These are phyloP conservation scores for Perilla frutescens DNA, from an alignment of 257 asterid species.

Conservation along the genomic window DNA sequence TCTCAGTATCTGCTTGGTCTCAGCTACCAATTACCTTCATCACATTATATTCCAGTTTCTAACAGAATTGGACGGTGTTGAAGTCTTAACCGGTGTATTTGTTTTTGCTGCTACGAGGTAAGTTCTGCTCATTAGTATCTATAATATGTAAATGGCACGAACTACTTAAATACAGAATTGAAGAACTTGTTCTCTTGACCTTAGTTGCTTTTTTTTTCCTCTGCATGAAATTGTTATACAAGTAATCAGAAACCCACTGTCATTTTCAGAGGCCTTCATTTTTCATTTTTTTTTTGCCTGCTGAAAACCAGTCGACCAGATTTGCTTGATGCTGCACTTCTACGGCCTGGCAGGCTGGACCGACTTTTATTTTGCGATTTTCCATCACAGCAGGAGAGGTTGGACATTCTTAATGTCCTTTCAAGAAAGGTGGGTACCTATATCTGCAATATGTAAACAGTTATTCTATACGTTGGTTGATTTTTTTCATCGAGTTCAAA, in stretches of 20 bases:
- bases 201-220: too few relatives aligned
- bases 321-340: slow-evolving; percentile 98
- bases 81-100: slow-evolving; percentile 95
- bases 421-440: slow-evolving; percentile 69
- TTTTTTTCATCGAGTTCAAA: slow-evolving; percentile 5
- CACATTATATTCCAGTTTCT: slow-evolving; percentile 60
- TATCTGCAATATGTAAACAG: background rate
- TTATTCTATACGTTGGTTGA: background rate
- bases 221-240: too few relatives aligned
- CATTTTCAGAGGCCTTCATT: background rate
- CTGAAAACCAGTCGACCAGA: slow-evolving; percentile 80
- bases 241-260: too few relatives aligned
- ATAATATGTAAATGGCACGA: too few relatives aligned
- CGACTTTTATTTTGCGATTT: slow-evolving; percentile 95
- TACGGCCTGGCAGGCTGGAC: slow-evolving; percentile 96
- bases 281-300: slow-evolving; percentile 1
- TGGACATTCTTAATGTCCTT: slow-evolving; percentile 83
- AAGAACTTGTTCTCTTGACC: too few relatives aligned
- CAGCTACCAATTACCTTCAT: slow-evolving; percentile 34
- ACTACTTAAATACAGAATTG: too few relatives aligned
- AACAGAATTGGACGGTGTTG: slow-evolving; percentile 97
- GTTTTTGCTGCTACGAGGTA: slow-evolving; percentile 98
- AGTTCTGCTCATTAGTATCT: slow-evolving; percentile 27
- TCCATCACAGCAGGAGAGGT: slow-evolving; percentile 79
- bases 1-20: slow-evolving; percentile 13